Percentiles rank a stretch among this genome's conserved stretches.
phyloP scores from a whole-genome alignment of 345 rosid species.

The Boechera stricta region DNA sequence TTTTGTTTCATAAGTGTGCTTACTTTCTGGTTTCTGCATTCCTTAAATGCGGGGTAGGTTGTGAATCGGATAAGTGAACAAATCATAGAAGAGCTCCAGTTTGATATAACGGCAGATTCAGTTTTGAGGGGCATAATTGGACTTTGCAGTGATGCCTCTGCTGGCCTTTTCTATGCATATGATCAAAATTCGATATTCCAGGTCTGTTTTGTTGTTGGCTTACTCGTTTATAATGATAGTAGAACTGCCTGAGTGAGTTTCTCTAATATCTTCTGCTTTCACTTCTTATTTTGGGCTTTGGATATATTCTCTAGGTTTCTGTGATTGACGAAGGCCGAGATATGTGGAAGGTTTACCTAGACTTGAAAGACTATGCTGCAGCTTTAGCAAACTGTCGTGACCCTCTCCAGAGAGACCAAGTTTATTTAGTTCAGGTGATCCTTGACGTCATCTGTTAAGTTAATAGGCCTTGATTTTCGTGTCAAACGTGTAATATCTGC shows the following conservation, averaged over 20 bases:
- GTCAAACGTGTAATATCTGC: slow-evolving; percentile 22
- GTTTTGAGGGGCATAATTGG: slow-evolving; percentile 89
- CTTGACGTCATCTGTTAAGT: slow-evolving; percentile 18
- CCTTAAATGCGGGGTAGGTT: slow-evolving; percentile 59
- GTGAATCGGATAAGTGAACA: slow-evolving; percentile 97
- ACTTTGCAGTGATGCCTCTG: slow-evolving; percentile 95
- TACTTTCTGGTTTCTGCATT: slow-evolving; percentile 38
- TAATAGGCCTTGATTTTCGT: slow-evolving; percentile 19
- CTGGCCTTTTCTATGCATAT: slow-evolving; percentile 95
- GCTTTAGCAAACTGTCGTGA: slow-evolving; percentile 90
- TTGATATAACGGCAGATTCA: slow-evolving; percentile 89
- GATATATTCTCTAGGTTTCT: slow-evolving; percentile 68
- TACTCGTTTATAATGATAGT: slow-evolving; percentile 28
- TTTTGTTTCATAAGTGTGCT: slow-evolving; percentile 31
- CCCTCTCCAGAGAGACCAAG: slow-evolving; percentile 95
- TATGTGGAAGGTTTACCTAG: slow-evolving; percentile 99
- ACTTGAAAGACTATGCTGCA: slow-evolving; percentile 94
- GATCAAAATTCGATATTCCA: slow-evolving; percentile 95
- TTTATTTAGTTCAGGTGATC: slow-evolving; percentile 91
- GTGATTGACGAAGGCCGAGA: slow-evolving; percentile 94
- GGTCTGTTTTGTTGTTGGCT: slow-evolving; percentile 51
- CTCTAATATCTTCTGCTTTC: slow-evolving; percentile 20
- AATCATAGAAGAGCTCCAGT: slow-evolving; percentile 95
- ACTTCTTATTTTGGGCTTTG: slow-evolving; percentile 32
- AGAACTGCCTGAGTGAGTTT: slow-evolving; percentile 19